Evolutionary conservation across 441 rosid species (phyloP).

Genomic region (Populus tomentosa): DNA sequence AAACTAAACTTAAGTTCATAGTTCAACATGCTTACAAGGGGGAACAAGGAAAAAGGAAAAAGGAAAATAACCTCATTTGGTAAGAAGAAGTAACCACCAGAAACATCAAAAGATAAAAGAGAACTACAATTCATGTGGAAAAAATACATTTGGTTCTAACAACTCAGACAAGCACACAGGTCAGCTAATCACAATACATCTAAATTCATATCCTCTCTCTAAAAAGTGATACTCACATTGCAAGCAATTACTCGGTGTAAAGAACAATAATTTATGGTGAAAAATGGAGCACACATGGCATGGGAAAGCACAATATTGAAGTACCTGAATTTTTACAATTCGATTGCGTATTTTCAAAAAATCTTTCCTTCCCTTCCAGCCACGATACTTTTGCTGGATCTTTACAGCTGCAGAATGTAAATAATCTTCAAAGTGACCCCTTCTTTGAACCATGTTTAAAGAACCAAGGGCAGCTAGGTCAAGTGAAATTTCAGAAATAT

Average conservation of each 20-base stretch:
- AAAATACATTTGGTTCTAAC: neutral
- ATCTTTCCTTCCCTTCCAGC: conserved; percentile 84
- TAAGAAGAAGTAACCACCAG: neutral
- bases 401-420: conserved; percentile 67
- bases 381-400: conserved; percentile 79
- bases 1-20: neutral
- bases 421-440: conserved; percentile 54
- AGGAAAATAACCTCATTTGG: neutral
- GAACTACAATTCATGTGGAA: neutral
- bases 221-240: neutral
- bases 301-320: neutral
- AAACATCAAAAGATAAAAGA: neutral
- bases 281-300: neutral
- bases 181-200: neutral
- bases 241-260: neutral
- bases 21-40: neutral
- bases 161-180: neutral
- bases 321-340: conserved; percentile 83
- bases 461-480: conserved; percentile 59
- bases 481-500: conserved; percentile 38
- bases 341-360: conserved; percentile 62
- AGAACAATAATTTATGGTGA: neutral
- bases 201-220: neutral
- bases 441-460: conserved; percentile 39
- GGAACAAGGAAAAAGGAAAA: neutral